Evolutionary conservation across 2,329 filamentous ascomycete species (phyloP), one percentile per base, ranked within the genome.

Genomic region (Claviceps cyperi): DNA sequence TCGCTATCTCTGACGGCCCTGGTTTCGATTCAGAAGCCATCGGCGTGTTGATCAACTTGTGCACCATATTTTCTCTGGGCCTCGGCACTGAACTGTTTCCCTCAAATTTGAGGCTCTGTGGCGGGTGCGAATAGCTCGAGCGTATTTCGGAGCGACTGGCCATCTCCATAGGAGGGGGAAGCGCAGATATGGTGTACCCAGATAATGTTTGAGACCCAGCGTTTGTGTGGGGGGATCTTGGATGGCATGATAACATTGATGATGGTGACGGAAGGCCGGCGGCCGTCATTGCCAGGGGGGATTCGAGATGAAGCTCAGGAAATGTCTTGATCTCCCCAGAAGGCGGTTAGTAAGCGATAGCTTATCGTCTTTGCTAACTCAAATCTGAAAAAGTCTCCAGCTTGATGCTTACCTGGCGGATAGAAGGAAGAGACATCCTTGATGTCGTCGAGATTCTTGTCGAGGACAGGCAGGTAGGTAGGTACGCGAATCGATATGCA

Each of bases 341-440:
- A n/a, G n/a, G 2, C 15, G 32, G 28, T 48, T 36, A 48, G 47
- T 43, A 32, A n/a, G 32, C 7, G 7, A 13, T 7, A 4, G 1
- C 1, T 35, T 19, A 21, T 48, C 6, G 17, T 21, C 28, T 32
- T 48, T 22, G 3, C 13, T 44, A 8, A 4, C 8, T 40, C 11
- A 2, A 15, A 19, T 11, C 13, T 40, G 5, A 7, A n/a, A 14
- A 17, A 11, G 8, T 41, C 5, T 2, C 40, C 28, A 39, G 17
- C 38, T 45, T n/a, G 36, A 22, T 7, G 47, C 59, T 50, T 70
- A 76, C 74, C 71, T 76, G 70, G 55, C 72, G 67, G 47, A 78
- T 76, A 1, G 75, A 72, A 19, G 75, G 75, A 21, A 78, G 64
- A 37, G 68, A 67, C 32, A 74, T 59, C 51, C 62, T 61, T 53